Evolutionary conservation across 2,329 filamentous ascomycete genomes (phyloP).

Genomic region (Pyricularia pennisetigena): DNA sequence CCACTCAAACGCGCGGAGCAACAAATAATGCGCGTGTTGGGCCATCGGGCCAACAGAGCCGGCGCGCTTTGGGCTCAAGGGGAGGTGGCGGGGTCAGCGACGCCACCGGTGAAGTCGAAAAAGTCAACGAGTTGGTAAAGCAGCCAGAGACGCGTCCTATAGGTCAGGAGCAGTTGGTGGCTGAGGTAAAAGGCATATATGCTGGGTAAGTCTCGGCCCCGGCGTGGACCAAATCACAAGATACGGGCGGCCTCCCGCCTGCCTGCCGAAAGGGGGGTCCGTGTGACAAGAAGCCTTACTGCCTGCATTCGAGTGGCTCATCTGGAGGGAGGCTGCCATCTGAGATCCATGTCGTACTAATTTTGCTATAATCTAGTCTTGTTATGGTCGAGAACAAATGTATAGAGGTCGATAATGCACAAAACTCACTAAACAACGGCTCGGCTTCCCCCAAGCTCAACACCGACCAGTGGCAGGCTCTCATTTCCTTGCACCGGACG

Average conservation of each 20-base stretch:
- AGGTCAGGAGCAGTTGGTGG: conserved; percentile 66
- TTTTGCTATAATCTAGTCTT: conserved; percentile 23
- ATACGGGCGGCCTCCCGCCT: no score
- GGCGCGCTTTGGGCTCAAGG: background rate
- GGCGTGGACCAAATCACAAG: no score
- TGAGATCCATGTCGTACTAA: no score
- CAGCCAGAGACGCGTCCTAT: conserved; percentile 61
- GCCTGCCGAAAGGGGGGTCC: no score
- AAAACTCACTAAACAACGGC: conserved; percentile 28
- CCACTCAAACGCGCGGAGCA: no score
- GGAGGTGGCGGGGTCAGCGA: background rate
- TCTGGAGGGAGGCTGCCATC: no score
- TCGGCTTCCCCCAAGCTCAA: conserved; percentile 37
- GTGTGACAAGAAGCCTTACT: no score
- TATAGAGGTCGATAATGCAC: conserved; percentile 67
- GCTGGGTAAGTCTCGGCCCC: conserved; percentile 34
- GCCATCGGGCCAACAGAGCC: background rate
- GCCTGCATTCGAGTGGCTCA: no score
- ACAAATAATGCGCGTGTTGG: background rate
- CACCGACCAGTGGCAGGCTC: conserved; percentile 70
- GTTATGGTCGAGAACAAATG: conserved; percentile 84
- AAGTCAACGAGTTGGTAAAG: conserved; percentile 10
- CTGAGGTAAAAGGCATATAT: conserved; percentile 78
- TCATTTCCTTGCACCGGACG: conserved; percentile 74
- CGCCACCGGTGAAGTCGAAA: background rate